These are phyloP conservation scores for Nelumbo lutea DNA, from an alignment of 164 flowering plant species.

Conservation along the genomic window DNA sequence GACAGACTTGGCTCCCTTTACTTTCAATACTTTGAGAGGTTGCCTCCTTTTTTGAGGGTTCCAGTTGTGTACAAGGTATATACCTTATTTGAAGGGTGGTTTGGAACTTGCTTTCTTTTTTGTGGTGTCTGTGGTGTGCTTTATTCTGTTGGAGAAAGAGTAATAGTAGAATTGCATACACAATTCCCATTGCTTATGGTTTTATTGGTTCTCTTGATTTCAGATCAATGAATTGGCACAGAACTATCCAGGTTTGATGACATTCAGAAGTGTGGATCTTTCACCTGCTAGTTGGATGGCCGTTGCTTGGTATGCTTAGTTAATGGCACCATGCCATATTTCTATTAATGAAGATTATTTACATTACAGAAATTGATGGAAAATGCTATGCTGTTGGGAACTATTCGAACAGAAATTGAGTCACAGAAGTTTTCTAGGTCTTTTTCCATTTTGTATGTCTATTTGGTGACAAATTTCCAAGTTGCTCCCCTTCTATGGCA, in stretches of 20 bases:
- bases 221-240: conserved; percentile 42
- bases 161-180: background rate
- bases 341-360: background rate
- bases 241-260: conserved; percentile 36
- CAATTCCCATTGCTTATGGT: background rate
- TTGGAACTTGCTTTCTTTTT: background rate
- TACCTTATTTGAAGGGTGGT: background rate
- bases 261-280: conserved; percentile 52
- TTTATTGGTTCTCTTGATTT: background rate
- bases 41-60: conserved; percentile 41
- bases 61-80: conserved; percentile 54
- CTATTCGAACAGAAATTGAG: background rate
- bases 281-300: conserved; percentile 84
- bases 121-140: background rate
- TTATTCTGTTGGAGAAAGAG: background rate
- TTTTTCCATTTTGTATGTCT: no score
- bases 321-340: background rate
- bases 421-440: no score
- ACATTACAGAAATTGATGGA: background rate
- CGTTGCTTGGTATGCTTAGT: conserved; percentile 45
- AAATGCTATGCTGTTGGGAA: background rate
- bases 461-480: no score
- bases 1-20: conserved; percentile 47
- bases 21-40: conserved; percentile 40
- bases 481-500: background rate